Conservation (phyloP, 768 basidiomycete species). For the Boletus insuetus region DNA sequence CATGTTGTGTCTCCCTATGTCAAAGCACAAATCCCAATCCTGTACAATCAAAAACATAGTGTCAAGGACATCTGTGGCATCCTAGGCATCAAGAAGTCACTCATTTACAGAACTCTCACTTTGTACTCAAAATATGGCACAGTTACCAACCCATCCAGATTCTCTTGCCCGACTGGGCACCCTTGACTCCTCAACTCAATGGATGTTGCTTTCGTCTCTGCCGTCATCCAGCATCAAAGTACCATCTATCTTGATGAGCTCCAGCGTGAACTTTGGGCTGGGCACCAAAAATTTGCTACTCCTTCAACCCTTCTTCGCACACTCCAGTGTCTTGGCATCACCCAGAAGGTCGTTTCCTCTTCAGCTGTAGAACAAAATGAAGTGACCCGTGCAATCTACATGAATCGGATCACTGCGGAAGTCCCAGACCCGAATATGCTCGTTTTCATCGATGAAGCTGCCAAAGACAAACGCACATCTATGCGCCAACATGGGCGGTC, state of each 20-base stretch:
- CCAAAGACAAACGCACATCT: conserved; percentile 7
- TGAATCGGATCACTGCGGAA: conserved; percentile 4
- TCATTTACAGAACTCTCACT: neutral
- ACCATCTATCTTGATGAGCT: conserved; percentile 11
- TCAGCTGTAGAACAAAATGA: conserved; percentile 12
- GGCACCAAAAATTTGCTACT: neutral
- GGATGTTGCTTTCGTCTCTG: neutral
- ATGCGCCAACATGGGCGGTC: neutral
- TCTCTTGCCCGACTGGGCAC: neutral
- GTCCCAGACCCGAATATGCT: conserved; percentile 14
- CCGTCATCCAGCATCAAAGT: neutral
- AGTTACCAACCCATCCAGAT: neutral
- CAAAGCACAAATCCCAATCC: neutral
- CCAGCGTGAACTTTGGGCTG: neutral
- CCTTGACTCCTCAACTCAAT: too few relatives aligned
- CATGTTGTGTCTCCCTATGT: neutral
- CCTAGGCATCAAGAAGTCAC: neutral
- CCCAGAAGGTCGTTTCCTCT: conserved; percentile 7
- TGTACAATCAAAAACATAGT: neutral
- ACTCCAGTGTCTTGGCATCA: conserved; percentile 2
- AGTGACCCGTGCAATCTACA: neutral
- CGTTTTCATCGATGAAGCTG: conserved; percentile 10
- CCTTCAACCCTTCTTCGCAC: neutral
- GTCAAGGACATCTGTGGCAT: neutral
- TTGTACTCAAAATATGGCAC: neutral